These are phyloP conservation scores for Corymbia calophylla DNA, from an alignment of 441 rosid genomes.

Conservation along the genomic window DNA sequence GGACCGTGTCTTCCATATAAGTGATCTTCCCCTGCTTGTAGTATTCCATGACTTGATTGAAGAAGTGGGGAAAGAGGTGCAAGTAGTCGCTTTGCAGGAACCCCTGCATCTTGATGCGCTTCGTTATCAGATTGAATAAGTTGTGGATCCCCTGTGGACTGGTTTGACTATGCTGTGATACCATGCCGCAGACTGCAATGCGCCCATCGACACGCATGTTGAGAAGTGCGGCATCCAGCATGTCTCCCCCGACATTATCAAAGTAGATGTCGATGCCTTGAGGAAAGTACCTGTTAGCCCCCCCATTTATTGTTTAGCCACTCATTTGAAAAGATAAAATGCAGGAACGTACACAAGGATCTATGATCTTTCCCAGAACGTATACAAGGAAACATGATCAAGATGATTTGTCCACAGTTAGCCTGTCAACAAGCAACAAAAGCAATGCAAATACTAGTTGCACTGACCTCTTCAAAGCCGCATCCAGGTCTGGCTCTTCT, in stretches of 20 bases:
- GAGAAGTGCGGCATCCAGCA: conserved; percentile 62
- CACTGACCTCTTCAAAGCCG: conserved; percentile 58
- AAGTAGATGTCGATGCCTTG: conserved; percentile 70
- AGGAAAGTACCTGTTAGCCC: conserved; percentile 46
- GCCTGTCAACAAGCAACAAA: background rate
- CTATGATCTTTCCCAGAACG: background rate
- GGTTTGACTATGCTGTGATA: conserved; percentile 34
- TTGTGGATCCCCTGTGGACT: conserved; percentile 40
- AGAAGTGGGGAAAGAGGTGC: conserved; percentile 35
- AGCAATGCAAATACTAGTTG: background rate
- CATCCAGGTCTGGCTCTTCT: conserved; percentile 53
- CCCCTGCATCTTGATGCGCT: conserved; percentile 52
- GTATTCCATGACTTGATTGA: conserved; percentile 22
- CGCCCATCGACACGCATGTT: conserved; percentile 57
- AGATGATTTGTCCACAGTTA: background rate
- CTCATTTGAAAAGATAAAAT: background rate
- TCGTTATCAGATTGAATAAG: conserved; percentile 27
- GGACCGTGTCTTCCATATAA: conserved; percentile 48
- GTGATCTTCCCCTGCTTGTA: conserved; percentile 54
- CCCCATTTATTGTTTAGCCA: background rate
- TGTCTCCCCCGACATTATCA: conserved; percentile 67
- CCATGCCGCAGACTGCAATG: conserved; percentile 77
- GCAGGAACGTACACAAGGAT: background rate
- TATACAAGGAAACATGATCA: background rate
- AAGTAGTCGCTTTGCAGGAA: conserved; percentile 58